phyloP scores from a whole-genome alignment of 805 yeast genomes.

The Candida nemodendra region DNA sequence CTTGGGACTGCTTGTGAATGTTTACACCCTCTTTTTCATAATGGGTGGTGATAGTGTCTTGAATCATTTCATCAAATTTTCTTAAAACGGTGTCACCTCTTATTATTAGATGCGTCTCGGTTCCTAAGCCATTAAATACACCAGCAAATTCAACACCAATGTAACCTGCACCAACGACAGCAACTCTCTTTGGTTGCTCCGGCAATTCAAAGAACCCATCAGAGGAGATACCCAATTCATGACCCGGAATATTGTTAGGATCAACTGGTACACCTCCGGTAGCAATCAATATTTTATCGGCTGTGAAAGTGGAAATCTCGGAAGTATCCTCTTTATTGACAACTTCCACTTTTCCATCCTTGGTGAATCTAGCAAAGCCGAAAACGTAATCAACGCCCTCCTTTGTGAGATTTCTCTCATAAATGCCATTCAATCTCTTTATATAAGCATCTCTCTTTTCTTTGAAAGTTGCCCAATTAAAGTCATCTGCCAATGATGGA shows the following conservation, averaged over 20 bases:
- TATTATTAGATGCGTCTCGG: slow-evolving; percentile 82
- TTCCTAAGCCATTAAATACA: slow-evolving; percentile 82
- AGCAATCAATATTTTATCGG: slow-evolving; percentile 83
- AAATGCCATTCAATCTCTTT: slow-evolving; percentile 84
- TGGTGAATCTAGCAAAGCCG: slow-evolving; percentile 81
- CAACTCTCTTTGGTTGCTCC: slow-evolving; percentile 86
- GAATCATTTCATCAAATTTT: slow-evolving; percentile 80
- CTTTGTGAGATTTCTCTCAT: slow-evolving; percentile 79
- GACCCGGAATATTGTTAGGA: slow-evolving; percentile 73
- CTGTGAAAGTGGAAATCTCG: slow-evolving; percentile 54
- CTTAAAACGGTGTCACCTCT: slow-evolving; percentile 91
- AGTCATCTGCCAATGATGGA: slow-evolving; percentile 52
- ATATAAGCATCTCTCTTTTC: slow-evolving; percentile 91
- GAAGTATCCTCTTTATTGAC: slow-evolving; percentile 58
- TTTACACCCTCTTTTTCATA: slow-evolving; percentile 80
- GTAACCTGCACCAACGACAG: slow-evolving; percentile 96
- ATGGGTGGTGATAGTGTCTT: slow-evolving; percentile 72
- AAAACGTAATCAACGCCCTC: slow-evolving; percentile 86
- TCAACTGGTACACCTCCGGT: slow-evolving; percentile 86
- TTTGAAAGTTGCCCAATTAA: slow-evolving; percentile 82
- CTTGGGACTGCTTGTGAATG: slow-evolving; percentile 67
- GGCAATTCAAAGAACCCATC: slow-evolving; percentile 87
- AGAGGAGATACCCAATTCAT: slow-evolving; percentile 79
- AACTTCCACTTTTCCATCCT: slow-evolving; percentile 77
- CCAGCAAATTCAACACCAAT: slow-evolving; percentile 96